Conservation (phyloP, 148 eudicot genomes). For the Amaranthus palmeri region DNA sequence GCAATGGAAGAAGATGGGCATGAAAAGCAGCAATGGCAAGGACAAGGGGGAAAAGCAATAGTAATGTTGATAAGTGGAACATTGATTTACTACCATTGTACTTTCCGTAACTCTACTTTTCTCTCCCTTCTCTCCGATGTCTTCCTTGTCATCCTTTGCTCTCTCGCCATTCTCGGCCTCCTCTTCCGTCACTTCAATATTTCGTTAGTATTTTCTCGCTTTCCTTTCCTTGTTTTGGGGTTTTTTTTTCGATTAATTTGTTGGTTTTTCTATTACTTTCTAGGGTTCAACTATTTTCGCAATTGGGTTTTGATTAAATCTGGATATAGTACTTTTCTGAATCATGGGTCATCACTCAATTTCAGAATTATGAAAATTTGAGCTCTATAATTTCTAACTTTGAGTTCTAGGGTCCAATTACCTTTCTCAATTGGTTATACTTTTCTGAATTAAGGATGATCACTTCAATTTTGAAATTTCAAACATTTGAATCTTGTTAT, state of each 20-base stretch:
- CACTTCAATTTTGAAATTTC: no score
- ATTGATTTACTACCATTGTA: constrained; percentile 83
- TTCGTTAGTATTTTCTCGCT: constrained; percentile 27
- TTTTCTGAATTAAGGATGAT: no score
- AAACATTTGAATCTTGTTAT: no score
- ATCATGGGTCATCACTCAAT: no score
- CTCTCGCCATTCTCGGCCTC: constrained; percentile 94
- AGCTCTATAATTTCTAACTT: no score
- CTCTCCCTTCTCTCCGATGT: constrained; percentile 83
- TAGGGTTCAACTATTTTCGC: not conserved
- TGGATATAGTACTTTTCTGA: not conserved
- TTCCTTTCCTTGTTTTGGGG: not conserved
- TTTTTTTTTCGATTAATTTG: not conserved
- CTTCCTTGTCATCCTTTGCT: constrained; percentile 84
- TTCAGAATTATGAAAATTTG: no score
- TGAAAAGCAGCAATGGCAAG: constrained; percentile 1
- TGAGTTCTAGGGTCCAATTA: not conserved
- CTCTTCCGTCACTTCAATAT: constrained; percentile 90
- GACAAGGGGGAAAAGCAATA: constrained; percentile 45
- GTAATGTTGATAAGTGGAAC: constrained; percentile 59
- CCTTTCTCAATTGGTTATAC: not conserved
- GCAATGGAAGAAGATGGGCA: constrained; percentile 21
- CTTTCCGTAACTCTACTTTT: constrained; percentile 58
- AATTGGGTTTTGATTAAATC: not conserved
- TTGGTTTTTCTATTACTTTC: not conserved